A percentile compares a stretch with the other conserved stretches of the same genome.
Conservation (phyloP, 345 rosid genomes). For the Carallia pectinifolia region DNA sequence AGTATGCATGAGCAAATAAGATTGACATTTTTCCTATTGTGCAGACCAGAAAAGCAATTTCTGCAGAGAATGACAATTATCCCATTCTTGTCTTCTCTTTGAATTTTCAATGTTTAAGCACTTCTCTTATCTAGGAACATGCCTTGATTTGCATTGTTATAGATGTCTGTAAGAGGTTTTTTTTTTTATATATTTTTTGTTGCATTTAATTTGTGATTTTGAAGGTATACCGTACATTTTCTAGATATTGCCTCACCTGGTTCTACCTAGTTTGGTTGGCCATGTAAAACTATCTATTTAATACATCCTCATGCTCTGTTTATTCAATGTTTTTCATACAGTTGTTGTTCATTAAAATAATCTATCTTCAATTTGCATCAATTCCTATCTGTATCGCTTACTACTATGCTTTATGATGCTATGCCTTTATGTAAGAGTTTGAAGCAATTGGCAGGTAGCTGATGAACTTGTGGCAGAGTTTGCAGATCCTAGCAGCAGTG, state of each 20-base stretch:
- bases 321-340: too few species aligned
- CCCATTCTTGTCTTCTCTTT: neutral
- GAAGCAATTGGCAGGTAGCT: constrained; percentile 71
- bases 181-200: neutral
- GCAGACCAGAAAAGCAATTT: neutral
- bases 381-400: neutral
- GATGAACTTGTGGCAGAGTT: constrained; percentile 99
- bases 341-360: too few species aligned
- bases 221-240: neutral
- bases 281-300: too few species aligned
- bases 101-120: neutral
- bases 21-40: neutral
- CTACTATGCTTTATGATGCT: constrained; percentile 1
- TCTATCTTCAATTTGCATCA: neutral
- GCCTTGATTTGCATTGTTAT: neutral
- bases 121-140: neutral
- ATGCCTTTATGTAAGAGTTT: constrained; percentile 33
- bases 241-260: too few species aligned
- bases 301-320: too few species aligned
- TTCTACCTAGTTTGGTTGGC: too few species aligned
- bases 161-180: neutral
- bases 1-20: constrained; percentile 3
- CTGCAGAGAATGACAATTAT: neutral
- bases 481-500: constrained; percentile 71
- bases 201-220: neutral